Conservation (phyloP, 2,329 filamentous ascomycete species). For the Pestalotiopsis sp. region DNA sequence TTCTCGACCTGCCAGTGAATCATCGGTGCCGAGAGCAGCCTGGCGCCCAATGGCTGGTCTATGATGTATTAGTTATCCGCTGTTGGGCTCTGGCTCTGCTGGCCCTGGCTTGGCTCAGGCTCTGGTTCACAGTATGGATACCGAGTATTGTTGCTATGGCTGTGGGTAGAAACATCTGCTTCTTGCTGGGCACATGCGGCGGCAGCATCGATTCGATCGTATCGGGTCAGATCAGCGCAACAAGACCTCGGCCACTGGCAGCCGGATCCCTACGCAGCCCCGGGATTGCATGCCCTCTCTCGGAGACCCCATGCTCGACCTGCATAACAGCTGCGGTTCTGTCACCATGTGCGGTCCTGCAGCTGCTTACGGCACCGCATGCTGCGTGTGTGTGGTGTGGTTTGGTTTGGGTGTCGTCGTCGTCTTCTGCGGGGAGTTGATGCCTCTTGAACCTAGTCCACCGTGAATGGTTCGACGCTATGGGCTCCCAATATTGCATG, state of each 20-base stretch:
- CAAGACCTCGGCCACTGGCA: background rate
- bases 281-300: background rate
- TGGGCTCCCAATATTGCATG: conserved; percentile 23
- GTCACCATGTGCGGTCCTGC: background rate
- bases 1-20: background rate
- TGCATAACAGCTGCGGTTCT: background rate
- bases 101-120: background rate
- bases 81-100: background rate
- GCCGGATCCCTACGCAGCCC: background rate
- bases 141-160: background rate
- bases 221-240: background rate
- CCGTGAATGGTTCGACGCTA: conserved; percentile 19
- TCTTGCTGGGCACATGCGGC: background rate
- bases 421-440: background rate
- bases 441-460: conserved; percentile 16
- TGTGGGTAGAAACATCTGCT: background rate
- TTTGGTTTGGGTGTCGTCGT: no score
- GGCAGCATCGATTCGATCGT: background rate
- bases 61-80: no score
- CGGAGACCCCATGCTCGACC: background rate
- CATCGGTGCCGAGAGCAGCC: no score
- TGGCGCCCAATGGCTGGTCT: no score
- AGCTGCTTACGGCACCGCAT: background rate
- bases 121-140: background rate
- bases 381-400: background rate